phyloP scores from a whole-genome alignment of 2,329 filamentous ascomycete species.

The Colletotrichum sp. region DNA sequence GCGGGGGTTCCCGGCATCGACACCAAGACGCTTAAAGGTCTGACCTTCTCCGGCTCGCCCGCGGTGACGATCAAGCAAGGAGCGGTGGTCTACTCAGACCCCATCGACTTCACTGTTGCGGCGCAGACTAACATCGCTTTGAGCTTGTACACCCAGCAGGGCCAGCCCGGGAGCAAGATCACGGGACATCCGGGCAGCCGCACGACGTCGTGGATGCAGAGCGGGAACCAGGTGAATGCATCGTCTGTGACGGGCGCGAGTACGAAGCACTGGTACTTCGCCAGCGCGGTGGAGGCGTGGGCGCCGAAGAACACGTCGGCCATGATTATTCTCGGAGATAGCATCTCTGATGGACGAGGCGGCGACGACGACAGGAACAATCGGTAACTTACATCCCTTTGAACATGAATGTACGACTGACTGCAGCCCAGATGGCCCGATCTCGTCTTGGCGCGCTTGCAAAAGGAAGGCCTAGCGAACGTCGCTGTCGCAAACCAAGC shows the following conservation, averaged over 20 bases:
- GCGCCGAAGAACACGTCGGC: slow-evolving; percentile 45
- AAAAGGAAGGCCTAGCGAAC: slow-evolving; percentile 48
- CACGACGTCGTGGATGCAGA: slow-evolving; percentile 64
- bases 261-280: slow-evolving; percentile 59
- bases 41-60: slow-evolving; percentile 63
- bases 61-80: slow-evolving; percentile 60
- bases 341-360: slow-evolving; percentile 72
- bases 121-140: slow-evolving; percentile 60
- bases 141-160: slow-evolving; percentile 60
- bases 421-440: slow-evolving; percentile 56
- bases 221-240: slow-evolving; percentile 60
- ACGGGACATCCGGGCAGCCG: slow-evolving; percentile 70
- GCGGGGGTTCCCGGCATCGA: slow-evolving; percentile 61
- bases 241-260: slow-evolving; percentile 47
- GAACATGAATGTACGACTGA: background rate
- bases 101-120: slow-evolving; percentile 58
- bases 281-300: slow-evolving; percentile 65
- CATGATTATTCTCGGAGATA: slow-evolving; percentile 65
- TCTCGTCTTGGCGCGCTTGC: slow-evolving; percentile 56
- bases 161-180: slow-evolving; percentile 61
- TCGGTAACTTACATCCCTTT: slow-evolving; percentile 38
- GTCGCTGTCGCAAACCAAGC: slow-evolving; percentile 69
- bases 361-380: slow-evolving; percentile 66
- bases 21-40: slow-evolving; percentile 50
- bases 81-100: slow-evolving; percentile 65